A percentile compares a stretch with the other conserved stretches of the same genome.
Evolutionary conservation across 106 monocot genomes (phyloP).

Genomic region (Amphibolis antarctica): DNA sequence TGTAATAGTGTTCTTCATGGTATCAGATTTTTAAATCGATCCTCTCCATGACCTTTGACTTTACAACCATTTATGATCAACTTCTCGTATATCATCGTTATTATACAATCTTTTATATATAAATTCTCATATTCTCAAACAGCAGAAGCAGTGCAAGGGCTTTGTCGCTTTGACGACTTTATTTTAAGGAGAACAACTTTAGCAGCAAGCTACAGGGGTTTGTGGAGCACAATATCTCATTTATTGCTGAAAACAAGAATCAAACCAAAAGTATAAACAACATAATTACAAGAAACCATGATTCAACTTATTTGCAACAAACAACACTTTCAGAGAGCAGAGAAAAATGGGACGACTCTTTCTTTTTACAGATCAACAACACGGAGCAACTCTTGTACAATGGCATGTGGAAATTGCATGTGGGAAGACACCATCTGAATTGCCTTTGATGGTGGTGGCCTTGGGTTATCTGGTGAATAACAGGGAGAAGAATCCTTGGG

Average conservation of each 20-base stretch:
- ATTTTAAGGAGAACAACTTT: too few relatives aligned
- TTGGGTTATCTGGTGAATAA: constrained; percentile 1
- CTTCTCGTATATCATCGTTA: too few relatives aligned
- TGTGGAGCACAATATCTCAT: neutral
- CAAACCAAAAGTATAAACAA: neutral
- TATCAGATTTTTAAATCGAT: too few relatives aligned
- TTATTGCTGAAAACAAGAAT: neutral
- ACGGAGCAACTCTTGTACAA: neutral
- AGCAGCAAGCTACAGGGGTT: too few relatives aligned
- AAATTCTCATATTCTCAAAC: too few relatives aligned
- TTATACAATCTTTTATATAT: too few relatives aligned
- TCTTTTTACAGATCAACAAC: neutral
- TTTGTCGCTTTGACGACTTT: too few relatives aligned
- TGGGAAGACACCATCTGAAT: neutral
- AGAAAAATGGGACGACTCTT: neutral
- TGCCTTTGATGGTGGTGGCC: neutral
- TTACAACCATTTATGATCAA: too few relatives aligned
- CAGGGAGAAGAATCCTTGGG: constrained; percentile 14
- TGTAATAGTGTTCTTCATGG: too few relatives aligned
- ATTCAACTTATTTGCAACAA: neutral
- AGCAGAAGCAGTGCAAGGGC: too few relatives aligned
- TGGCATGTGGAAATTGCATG: neutral
- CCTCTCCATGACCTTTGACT: too few relatives aligned
- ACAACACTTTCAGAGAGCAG: neutral
- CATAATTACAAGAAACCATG: too few relatives aligned